These are phyloP conservation scores for Aspergillus sp. DNA, from an alignment of 2,329 filamentous ascomycete genomes.

Conservation along the genomic window DNA sequence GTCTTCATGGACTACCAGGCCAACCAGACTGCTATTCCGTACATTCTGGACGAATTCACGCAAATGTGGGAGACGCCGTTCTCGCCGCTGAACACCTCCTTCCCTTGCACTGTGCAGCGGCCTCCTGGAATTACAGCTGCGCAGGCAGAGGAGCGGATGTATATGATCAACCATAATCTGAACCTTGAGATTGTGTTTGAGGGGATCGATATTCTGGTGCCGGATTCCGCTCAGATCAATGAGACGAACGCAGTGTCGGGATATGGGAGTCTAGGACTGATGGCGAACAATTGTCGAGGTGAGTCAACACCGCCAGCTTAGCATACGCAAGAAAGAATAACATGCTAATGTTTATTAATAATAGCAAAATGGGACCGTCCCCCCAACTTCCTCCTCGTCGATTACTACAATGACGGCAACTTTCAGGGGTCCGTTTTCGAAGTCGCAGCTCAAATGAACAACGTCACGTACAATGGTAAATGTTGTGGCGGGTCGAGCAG, in stretches of 20 bases:
- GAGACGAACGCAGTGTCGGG: conserved; percentile 70
- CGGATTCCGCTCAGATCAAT: conserved; percentile 69
- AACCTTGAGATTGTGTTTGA: conserved; percentile 74
- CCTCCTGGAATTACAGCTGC: conserved; percentile 64
- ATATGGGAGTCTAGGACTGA: conserved; percentile 66
- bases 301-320: conserved; percentile 21
- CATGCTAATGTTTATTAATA: not conserved
- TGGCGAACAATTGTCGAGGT: conserved; percentile 64
- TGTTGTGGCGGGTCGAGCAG: conserved; percentile 37
- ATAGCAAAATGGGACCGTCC: conserved; percentile 62
- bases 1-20: conserved; percentile 85
- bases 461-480: conserved; percentile 65
- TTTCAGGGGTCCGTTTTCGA: conserved; percentile 75
- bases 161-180: conserved; percentile 88
- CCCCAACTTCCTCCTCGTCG: conserved; percentile 78
- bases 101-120: conserved; percentile 77
- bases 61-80: conserved; percentile 93
- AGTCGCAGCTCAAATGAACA: conserved; percentile 69
- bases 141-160: conserved; percentile 65
- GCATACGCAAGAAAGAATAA: not conserved
- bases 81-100: conserved; percentile 66
- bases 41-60: conserved; percentile 82
- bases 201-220: conserved; percentile 66
- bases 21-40: conserved; percentile 79
- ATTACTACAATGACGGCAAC: conserved; percentile 76